Base-by-base conservation (phyloP, 768 basidiomycete genomes). In the Ramaria rubella region DNA sequence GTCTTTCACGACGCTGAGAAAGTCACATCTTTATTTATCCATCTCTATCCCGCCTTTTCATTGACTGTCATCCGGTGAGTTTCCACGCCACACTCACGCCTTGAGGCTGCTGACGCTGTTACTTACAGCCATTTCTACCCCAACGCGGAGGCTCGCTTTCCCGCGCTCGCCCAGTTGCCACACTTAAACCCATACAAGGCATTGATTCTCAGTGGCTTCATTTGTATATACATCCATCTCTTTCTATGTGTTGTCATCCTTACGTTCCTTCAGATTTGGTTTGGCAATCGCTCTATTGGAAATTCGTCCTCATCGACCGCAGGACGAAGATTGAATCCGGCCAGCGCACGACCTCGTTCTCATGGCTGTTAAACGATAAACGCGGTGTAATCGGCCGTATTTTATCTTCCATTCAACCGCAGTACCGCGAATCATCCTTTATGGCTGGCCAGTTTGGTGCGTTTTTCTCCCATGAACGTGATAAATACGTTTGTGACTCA, bases 1-100 rank as follows among this genome's bases (percentile, higher is more conserved):
- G 96, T 99, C 2, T 99, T 99, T 74, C 96, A 99, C 65, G 94
- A 95, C 65, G 79, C 83, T 55, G 96, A 99, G 69, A 98, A 98
- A 70, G 90, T 97, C 66, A 97, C 90, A 17, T 92, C 89, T 9
- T 74, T 99, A 24, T 98, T 94, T 73, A 82, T 99, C 30, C 96
- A 99, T 67, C 86, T 98, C 56, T 97, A 96, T 65, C 81, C 90
- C 0, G 91, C 96, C 0, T 82, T 95, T 60, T 84, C 87, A 3
- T 90, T 99, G 63, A 94, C 91, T 14, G 86, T 94, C 23, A 93
- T 98, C 55, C 78, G 90, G 90, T 89, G 60, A 30, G 83, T 70
- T 26, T 36, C 15, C 38, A 49, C n/a, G 27, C 15, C 36, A 29
- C n/a, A n/a, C n/a, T n/a, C n/a, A n/a, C n/a, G n/a, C n/a, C 17